A percentile compares a stretch with the other conserved stretches of the same genome.
These are phyloP conservation scores for Eimeria maxima DNA, from an alignment of 169 alveolate species.

Conservation along the genomic window DNA sequence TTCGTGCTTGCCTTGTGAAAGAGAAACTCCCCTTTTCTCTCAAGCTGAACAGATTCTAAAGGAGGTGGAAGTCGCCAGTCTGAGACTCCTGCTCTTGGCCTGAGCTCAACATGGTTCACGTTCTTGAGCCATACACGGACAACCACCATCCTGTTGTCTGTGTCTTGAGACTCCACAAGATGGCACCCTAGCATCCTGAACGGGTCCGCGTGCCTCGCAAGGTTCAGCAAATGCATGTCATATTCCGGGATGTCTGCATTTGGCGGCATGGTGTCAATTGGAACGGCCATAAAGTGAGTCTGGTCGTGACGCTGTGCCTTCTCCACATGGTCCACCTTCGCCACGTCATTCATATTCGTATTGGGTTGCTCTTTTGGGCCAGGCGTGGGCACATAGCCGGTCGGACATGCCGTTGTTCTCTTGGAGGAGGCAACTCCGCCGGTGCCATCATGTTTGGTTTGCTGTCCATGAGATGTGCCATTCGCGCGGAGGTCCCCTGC, in stretches of 20 bases:
- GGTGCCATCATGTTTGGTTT: background rate
- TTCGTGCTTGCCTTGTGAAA: constrained; percentile 49
- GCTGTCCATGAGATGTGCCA: constrained; percentile 31
- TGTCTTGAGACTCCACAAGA: constrained; percentile 23
- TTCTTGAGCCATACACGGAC: constrained; percentile 70
- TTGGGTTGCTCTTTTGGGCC: constrained; percentile 77
- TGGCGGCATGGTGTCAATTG: constrained; percentile 62
- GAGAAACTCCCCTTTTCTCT: constrained; percentile 46
- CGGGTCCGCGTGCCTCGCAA: constrained; percentile 80
- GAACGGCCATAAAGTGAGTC: constrained; percentile 75
- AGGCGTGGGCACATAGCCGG: constrained; percentile 64
- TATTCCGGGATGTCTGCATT: constrained; percentile 61
- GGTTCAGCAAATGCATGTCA: constrained; percentile 77
- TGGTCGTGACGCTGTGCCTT: constrained; percentile 76
- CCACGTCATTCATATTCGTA: constrained; percentile 74
- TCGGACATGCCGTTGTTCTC: constrained; percentile 59
- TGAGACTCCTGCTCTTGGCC: constrained; percentile 65
- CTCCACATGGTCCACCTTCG: constrained; percentile 65
- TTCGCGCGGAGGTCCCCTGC: background rate
- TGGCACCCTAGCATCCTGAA: constrained; percentile 80
- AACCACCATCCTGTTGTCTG: constrained; percentile 29
- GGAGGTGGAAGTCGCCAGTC: constrained; percentile 55
- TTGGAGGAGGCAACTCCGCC: background rate
- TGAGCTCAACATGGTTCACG: constrained; percentile 57
- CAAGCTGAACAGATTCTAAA: constrained; percentile 27